These are phyloP conservation scores for Stagonosporopsis rhizophila DNA, from an alignment of 2,329 filamentous ascomycete genomes.

Conservation along the genomic window DNA sequence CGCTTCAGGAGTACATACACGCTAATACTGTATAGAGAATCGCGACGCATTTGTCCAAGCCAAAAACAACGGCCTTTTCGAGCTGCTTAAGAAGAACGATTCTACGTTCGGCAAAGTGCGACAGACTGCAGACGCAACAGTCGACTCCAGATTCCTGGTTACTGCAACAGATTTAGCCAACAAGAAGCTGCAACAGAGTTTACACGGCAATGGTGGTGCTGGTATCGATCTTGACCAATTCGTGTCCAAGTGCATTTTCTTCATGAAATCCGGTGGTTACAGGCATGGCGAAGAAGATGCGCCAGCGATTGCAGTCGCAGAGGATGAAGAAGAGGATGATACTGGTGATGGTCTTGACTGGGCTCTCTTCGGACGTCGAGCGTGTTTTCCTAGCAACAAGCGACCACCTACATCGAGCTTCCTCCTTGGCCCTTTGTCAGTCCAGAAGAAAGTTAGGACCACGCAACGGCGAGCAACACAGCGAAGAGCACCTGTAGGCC, in stretches of 20 bases:
- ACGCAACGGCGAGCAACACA: slow-evolving; percentile 72
- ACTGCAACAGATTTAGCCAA: slow-evolving; percentile 80
- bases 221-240: slow-evolving; percentile 92
- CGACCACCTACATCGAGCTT: slow-evolving; percentile 83
- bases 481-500: slow-evolving; percentile 70
- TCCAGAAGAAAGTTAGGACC: slow-evolving; percentile 82
- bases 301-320: slow-evolving; percentile 55
- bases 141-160: slow-evolving; percentile 87
- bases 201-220: slow-evolving; percentile 73
- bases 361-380: slow-evolving; percentile 80
- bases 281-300: slow-evolving; percentile 57
- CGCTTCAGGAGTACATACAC: background rate
- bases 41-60: slow-evolving; percentile 73
- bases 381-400: slow-evolving; percentile 74
- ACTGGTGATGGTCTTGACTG: slow-evolving; percentile 79
- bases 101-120: slow-evolving; percentile 71
- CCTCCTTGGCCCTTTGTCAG: slow-evolving; percentile 84
- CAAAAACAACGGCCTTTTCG: slow-evolving; percentile 69
- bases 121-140: slow-evolving; percentile 88
- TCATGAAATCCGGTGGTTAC: slow-evolving; percentile 72
- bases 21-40: slow-evolving; percentile 61
- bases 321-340: slow-evolving; percentile 70
- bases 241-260: slow-evolving; percentile 85
- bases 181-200: slow-evolving; percentile 77
- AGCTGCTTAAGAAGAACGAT: slow-evolving; percentile 72